Conservation (phyloP, 345 rosid genomes). For the Abelmoschus esculentus region DNA sequence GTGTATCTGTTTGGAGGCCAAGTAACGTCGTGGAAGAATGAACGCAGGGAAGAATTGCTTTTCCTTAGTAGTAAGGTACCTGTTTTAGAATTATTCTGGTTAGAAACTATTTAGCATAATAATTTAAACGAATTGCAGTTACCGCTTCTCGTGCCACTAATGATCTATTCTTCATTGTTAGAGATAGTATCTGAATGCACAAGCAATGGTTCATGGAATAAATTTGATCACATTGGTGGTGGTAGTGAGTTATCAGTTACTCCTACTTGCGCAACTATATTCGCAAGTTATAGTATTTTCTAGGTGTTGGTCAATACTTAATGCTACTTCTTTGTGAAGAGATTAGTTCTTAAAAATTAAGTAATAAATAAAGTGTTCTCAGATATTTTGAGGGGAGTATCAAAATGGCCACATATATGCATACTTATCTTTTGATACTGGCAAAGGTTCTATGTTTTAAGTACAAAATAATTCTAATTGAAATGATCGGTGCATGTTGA, state of each 20-base stretch:
- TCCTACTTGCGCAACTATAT: not conserved
- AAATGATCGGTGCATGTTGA: not conserved
- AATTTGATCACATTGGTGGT: not conserved
- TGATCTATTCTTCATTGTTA: not conserved
- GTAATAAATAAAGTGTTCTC: no score
- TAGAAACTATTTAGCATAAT: not conserved
- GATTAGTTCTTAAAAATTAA: no score
- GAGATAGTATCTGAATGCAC: not conserved
- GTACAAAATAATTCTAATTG: not conserved
- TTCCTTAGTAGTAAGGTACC: slow-evolving; percentile 73
- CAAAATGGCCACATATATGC: not conserved
- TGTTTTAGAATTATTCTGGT: not conserved
- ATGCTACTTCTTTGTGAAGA: slow-evolving; percentile 19
- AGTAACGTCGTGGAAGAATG: slow-evolving; percentile 86
- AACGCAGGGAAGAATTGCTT: slow-evolving; percentile 68
- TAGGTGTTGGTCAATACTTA: not conserved
- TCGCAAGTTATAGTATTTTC: not conserved
- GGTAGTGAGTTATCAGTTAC: not conserved
- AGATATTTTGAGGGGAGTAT: not conserved
- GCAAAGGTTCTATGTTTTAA: not conserved
- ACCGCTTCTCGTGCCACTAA: not conserved
- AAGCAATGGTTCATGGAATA: not conserved
- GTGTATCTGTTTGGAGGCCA: slow-evolving; percentile 75
- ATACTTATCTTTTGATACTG: not conserved
- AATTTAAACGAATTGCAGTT: not conserved